Base-by-base conservation (phyloP, 805 yeast species). In the Debaryomyces castellii region DNA sequence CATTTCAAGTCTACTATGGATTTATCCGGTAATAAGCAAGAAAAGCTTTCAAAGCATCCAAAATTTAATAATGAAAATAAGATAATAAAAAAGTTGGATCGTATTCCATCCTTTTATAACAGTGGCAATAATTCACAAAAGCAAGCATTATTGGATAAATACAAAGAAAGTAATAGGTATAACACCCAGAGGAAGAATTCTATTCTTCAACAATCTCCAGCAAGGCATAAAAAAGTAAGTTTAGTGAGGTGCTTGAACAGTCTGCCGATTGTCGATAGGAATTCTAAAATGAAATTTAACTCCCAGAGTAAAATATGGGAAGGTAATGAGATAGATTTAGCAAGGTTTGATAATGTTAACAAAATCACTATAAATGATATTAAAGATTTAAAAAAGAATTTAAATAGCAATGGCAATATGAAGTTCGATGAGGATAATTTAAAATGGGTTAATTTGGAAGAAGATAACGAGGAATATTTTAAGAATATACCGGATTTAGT, bases 271-370 rank as follows among this genome's bases (percentile, higher is more conserved):
- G 17, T 27, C n/a, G 20, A 47, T 40, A 20, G 55, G 47, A 59
- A 56, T 37, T 48, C 52, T n/a, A 58, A 52, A 20, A 81, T 84
- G 83, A 69, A 66, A 39, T 84, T 71, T 54, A 82, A 84, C 51
- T 75, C 83, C 1, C 61, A 62, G 12, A 66, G 72, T 40, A 69
- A 69, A 51, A 66, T 67, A 38, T 84, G 89, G 89, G 83, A 79
- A 53, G 88, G 88, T 3, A 83, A 83, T 53, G 85, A 83, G 33
- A 74, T 71, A 24, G 87, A 81, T 18, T 60, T 81, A 40, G 53
- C 70, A 27, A 67, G 73, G 34, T 83, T 83, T 57, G 85, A 83
- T 33, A 59, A 44, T 39, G 22, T 58, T 11, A 61, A 61, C 21
- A 69, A 66, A 43, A 73, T 74, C 30, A 62, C 71, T 27, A 40